These are phyloP conservation scores for Penicillium fuscoglaucum DNA, from an alignment of 2,329 filamentous ascomycete genomes.

Conservation along the genomic window DNA sequence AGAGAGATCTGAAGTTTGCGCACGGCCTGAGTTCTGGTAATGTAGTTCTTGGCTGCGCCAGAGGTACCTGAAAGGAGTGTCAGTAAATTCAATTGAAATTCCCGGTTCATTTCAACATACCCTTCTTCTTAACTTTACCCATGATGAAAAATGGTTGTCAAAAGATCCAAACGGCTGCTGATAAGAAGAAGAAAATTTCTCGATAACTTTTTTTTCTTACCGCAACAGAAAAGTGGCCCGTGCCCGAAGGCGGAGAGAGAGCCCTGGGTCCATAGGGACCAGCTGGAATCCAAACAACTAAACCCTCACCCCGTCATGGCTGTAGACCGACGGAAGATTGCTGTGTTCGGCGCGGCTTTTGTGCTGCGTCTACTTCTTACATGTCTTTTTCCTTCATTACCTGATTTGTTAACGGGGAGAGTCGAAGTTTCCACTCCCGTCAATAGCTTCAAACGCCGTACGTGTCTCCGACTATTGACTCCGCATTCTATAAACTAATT, in stretches of 20 bases:
- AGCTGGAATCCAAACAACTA: constrained; percentile 12
- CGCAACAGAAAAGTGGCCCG: constrained; percentile 30
- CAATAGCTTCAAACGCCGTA: constrained; percentile 96
- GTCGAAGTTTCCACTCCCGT: constrained; percentile 97
- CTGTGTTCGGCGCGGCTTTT: constrained; percentile 74
- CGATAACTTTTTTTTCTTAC: constrained; percentile 39
- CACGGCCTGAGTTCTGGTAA: constrained; percentile 94
- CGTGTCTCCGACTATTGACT: constrained; percentile 5
- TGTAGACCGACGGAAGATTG: constrained; percentile 59
- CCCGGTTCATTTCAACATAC: constrained; percentile 41
- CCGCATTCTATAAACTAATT: constrained; percentile 10
- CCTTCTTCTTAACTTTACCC: constrained; percentile 88
- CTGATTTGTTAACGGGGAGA: constrained; percentile 80
- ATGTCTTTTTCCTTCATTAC: constrained; percentile 75
- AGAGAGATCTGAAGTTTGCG: constrained; percentile 97
- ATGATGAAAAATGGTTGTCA: constrained; percentile 46
- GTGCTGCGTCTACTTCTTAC: constrained; percentile 78
- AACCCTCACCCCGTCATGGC: constrained; percentile 43
- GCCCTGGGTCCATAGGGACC: constrained; percentile 5
- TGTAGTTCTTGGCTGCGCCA: constrained; percentile 96
- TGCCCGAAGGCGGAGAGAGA: constrained; percentile 30
- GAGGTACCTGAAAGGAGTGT: constrained; percentile 61
- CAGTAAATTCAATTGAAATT: constrained; percentile 14
- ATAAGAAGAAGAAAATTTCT: constrained; percentile 42
- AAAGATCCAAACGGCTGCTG: constrained; percentile 28